A percentile compares a stretch with the other conserved stretches of the same genome.
Conservation (phyloP, 139 green algal species). For the Micractinium conductrix region DNA sequence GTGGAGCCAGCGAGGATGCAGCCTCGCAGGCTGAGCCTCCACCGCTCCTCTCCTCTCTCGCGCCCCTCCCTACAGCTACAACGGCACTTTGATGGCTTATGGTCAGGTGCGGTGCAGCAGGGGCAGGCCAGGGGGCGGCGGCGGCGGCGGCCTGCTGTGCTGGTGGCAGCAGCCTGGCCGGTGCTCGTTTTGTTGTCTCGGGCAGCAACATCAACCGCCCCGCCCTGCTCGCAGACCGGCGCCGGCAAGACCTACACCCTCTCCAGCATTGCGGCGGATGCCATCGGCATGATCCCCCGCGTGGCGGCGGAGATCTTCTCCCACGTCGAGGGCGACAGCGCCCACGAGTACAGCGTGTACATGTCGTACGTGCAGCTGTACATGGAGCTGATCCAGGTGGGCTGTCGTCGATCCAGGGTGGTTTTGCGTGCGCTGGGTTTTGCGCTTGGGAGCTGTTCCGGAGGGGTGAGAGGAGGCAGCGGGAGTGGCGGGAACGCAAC, state of each 20-base stretch:
- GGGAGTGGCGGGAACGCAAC: too few species aligned
- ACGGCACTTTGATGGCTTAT: constrained; percentile 87
- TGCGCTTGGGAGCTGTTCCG: too few species aligned
- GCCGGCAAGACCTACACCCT: constrained; percentile 89
- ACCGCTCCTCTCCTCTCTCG: background rate
- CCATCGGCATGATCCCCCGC: constrained; percentile 85
- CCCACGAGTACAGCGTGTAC: constrained; percentile 70
- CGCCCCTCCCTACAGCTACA: constrained; percentile 60
- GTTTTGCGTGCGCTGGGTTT: too few species aligned
- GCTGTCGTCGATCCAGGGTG: too few species aligned
- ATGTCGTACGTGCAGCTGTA: constrained; percentile 93
- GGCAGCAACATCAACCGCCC: too few species aligned
- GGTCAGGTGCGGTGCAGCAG: constrained; percentile 43
- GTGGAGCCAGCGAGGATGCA: too few species aligned
- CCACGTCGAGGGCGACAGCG: constrained; percentile 53
- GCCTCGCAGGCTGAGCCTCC: background rate
- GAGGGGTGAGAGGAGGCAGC: too few species aligned
- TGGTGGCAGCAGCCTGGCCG: too few species aligned
- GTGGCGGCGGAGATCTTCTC: constrained; percentile 78
- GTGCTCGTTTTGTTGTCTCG: too few species aligned
- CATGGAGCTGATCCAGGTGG: constrained; percentile 81
- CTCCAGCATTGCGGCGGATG: constrained; percentile 64
- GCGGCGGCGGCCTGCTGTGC: too few species aligned
- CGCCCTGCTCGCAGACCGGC: constrained; percentile 69
- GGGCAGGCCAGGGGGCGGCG: too few species aligned